These are phyloP conservation scores for Nicotiana benthamiana DNA, from an alignment of 257 asterid species.

Conservation along the genomic window DNA sequence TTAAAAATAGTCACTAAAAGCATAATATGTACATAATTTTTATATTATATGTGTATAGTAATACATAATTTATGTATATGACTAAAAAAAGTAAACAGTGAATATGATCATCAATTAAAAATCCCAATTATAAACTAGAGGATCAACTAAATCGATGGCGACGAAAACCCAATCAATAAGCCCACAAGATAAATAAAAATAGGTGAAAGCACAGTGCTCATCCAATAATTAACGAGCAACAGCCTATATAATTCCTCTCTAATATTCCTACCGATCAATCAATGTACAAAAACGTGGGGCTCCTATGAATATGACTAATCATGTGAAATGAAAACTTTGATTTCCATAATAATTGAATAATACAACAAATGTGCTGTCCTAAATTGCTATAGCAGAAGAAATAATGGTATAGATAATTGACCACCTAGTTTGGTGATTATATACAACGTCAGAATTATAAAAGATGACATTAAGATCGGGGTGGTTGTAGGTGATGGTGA, in stretches of 20 bases:
- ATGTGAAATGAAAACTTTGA: background rate
- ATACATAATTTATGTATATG: too few species aligned
- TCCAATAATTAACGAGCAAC: background rate
- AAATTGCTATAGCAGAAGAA: background rate
- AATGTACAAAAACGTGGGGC: background rate
- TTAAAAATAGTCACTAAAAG: too few species aligned
- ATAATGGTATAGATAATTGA: constrained; percentile 5
- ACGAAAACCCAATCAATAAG: too few species aligned
- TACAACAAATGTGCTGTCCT: background rate
- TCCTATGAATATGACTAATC: background rate
- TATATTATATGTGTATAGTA: too few species aligned
- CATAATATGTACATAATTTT: too few species aligned
- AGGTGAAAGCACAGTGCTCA: background rate
- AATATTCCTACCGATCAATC: background rate
- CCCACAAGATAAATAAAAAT: background rate
- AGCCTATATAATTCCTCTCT: background rate
- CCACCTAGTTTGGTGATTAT: constrained; percentile 6
- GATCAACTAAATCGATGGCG: too few species aligned
- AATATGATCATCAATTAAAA: too few species aligned
- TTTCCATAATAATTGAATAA: background rate
- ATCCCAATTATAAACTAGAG: too few species aligned
- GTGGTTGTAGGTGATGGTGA: background rate
- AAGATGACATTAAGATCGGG: constrained; percentile 1
- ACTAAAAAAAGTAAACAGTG: too few species aligned
- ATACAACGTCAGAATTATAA: constrained; percentile 16